phyloP scores from a whole-genome alignment of 2,329 filamentous ascomycete species.

The Pseudogymnoascus pannorum region DNA sequence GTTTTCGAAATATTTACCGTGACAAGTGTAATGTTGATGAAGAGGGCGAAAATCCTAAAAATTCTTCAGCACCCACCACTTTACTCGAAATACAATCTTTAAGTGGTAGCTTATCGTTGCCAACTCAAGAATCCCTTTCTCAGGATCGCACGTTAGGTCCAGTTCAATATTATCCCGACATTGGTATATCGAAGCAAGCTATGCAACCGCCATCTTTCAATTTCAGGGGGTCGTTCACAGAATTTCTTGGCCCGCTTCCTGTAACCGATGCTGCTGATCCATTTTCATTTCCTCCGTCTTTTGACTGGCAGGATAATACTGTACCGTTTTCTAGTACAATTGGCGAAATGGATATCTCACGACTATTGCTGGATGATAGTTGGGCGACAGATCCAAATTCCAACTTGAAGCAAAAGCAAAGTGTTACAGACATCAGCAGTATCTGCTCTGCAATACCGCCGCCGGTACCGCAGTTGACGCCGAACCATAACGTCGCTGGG shows the following conservation, averaged over 20 bases:
- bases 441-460: constrained; percentile 21
- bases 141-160: not conserved
- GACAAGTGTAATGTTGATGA: not conserved
- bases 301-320: constrained; percentile 40
- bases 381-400: constrained; percentile 20
- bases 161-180: not conserved
- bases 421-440: constrained; percentile 24
- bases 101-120: not conserved
- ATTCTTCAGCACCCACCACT: not conserved
- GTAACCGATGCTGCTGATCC: constrained; percentile 27
- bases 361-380: constrained; percentile 50
- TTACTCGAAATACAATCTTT: not conserved
- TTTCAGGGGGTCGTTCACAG: constrained; percentile 17
- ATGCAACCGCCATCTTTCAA: constrained; percentile 13
- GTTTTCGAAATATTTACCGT: constrained; percentile 41
- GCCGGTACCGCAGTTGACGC: constrained; percentile 8
- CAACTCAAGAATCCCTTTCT: not conserved
- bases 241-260: constrained; percentile 18
- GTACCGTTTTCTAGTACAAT: constrained; percentile 36
- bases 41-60: not conserved
- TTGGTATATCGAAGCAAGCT: constrained; percentile 3
- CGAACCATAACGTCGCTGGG: constrained; percentile 3
- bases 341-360: constrained; percentile 56
- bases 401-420: constrained; percentile 22
- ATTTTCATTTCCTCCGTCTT: constrained; percentile 30